Conservation (phyloP, 2,329 filamentous ascomycete species). For the Orbilia brochopaga region DNA sequence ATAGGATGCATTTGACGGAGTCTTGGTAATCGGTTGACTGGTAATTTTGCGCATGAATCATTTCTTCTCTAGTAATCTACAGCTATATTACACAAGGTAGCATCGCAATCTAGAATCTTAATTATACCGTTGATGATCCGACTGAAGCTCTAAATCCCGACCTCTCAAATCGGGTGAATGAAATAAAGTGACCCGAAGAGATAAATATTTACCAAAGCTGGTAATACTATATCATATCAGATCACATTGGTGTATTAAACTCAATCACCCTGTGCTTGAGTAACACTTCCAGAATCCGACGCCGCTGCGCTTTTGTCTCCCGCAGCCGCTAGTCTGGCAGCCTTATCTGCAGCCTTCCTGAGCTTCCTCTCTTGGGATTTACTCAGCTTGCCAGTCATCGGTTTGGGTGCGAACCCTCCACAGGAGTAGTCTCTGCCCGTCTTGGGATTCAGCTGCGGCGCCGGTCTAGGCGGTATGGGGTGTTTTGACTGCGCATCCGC, state of each 20-base stretch:
- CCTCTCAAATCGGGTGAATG: no score
- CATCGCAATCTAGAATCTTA: no score
- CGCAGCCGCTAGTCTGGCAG: conserved; percentile 19
- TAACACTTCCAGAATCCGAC: conserved; percentile 7
- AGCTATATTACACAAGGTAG: no score
- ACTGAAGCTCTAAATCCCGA: no score
- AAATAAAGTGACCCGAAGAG: no score
- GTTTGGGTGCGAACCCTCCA: conserved; percentile 34
- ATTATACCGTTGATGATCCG: no score
- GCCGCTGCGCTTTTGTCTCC: conserved; percentile 9
- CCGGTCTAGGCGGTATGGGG: conserved; percentile 58
- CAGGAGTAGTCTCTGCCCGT: conserved; percentile 45
- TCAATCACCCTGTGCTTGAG: no score
- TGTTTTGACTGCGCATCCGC: conserved; percentile 68
- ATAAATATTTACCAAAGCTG: no score
- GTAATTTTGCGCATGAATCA: neutral
- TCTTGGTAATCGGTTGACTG: neutral
- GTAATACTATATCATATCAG: no score
- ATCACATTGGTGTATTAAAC: no score
- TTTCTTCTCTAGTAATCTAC: no score
- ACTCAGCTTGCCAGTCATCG: conserved; percentile 31
- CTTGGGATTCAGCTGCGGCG: conserved; percentile 29
- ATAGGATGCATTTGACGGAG: neutral
- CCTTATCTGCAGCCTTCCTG: conserved; percentile 43
- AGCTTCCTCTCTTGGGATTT: conserved; percentile 48